Percentiles rank a stretch among this genome's conserved stretches.
These are phyloP conservation scores for Claviceps spartinae DNA, from an alignment of 2,329 filamentous ascomycete species.

Conservation along the genomic window DNA sequence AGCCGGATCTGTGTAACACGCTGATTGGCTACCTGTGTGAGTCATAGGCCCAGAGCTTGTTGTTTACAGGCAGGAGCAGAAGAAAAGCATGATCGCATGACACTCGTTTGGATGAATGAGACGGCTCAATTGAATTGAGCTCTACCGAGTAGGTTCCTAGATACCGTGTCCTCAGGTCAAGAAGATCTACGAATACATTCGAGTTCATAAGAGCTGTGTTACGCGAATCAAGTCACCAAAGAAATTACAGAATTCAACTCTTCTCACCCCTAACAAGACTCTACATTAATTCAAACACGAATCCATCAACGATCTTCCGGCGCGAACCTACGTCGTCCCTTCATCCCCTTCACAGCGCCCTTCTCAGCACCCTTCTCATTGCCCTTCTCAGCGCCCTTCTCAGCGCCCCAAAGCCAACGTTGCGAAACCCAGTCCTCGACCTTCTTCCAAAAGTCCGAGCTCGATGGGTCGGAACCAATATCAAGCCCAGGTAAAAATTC, in stretches of 20 bases:
- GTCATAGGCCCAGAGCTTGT: too few relatives aligned
- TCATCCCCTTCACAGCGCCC: not conserved
- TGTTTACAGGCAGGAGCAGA: too few relatives aligned
- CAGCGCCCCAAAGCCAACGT: not conserved
- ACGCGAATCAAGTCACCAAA: not conserved
- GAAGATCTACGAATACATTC: not conserved
- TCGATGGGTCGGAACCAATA: not conserved
- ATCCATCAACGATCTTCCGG: not conserved
- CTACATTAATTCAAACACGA: not conserved
- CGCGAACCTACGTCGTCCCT: not conserved
- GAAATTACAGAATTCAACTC: not conserved
- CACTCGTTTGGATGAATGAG: too few relatives aligned
- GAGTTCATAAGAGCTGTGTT: not conserved
- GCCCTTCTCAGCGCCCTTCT: too few relatives aligned
- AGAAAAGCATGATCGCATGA: too few relatives aligned
- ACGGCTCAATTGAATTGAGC: too few relatives aligned
- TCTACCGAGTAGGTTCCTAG: too few relatives aligned
- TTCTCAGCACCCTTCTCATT: too few relatives aligned
- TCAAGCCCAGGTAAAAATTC: not conserved
- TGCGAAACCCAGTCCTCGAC: not conserved
- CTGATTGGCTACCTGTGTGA: too few relatives aligned
- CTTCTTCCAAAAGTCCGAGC: not conserved
- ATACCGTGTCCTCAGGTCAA: too few relatives aligned
- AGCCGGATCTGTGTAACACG: too few relatives aligned
- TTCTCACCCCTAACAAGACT: not conserved